Evolutionary conservation across 1,284 basidiomycete species (phyloP).

Genomic region (Cutaneotrichosporon sp.): DNA sequence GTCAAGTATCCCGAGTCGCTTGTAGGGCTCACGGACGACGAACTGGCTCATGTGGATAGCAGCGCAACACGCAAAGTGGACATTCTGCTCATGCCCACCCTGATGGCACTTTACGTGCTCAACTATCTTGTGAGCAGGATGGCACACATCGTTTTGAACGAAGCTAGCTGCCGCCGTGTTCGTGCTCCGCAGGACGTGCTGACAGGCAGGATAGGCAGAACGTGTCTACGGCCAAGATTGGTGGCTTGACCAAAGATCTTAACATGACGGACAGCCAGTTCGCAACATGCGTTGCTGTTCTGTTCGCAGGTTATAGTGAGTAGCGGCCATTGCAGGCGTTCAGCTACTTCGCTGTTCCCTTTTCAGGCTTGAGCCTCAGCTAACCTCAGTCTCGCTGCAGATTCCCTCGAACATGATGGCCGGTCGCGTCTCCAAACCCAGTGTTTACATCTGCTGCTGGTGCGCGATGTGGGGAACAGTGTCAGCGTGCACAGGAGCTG

Average conservation of each 20-base stretch:
- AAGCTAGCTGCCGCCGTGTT: no score
- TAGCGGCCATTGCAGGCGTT: no score
- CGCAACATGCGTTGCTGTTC: constrained; percentile 35
- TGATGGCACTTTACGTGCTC: constrained; percentile 9
- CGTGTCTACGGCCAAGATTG: constrained; percentile 21
- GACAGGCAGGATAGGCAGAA: constrained; percentile 7
- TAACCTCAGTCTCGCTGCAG: constrained; percentile 24
- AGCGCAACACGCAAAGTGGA: constrained; percentile 23
- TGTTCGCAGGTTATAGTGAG: constrained; percentile 15
- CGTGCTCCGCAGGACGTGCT: no score
- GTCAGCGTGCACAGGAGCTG: constrained; percentile 30
- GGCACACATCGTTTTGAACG: no score
- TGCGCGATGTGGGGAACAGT: constrained; percentile 39
- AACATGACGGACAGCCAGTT: constrained; percentile 23
- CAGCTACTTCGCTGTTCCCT: no score
- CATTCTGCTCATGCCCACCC: constrained; percentile 20
- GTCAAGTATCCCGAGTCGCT: constrained; percentile 25
- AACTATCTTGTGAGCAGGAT: constrained; percentile 9
- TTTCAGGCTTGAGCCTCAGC: no score
- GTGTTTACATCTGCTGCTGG: constrained; percentile 29
- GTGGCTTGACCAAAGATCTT: constrained; percentile 19
- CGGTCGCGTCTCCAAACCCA: constrained; percentile 27
- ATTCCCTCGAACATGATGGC: constrained; percentile 43
- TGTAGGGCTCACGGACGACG: constrained; percentile 25
- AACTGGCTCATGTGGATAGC: constrained; percentile 30